A percentile compares a stretch with the other conserved stretches of the same genome.
Conservation (phyloP, 2,329 filamentous ascomycete genomes). For the Fusarium dlaminii region DNA sequence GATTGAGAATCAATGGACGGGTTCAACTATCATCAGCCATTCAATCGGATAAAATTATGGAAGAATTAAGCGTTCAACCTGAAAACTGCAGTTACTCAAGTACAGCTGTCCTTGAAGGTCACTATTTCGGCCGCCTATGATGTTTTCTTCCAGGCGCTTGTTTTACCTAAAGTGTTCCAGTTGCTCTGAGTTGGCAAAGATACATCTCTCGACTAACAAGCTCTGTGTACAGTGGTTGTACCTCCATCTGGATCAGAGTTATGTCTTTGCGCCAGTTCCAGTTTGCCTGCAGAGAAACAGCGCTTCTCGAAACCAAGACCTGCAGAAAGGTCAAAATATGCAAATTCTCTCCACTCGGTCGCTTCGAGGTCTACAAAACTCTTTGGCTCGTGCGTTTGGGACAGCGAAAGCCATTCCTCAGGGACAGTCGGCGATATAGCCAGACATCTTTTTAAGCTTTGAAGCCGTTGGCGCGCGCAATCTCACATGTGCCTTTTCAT, state of each 20-base stretch:
- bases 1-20: not conserved
- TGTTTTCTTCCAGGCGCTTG: conserved; percentile 31
- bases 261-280: conserved; percentile 28
- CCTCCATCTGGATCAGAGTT: not conserved
- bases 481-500: conserved; percentile 7
- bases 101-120: conserved; percentile 12
- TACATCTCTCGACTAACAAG: conserved; percentile 15
- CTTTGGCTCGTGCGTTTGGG: not conserved
- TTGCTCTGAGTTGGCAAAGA: conserved; percentile 7
- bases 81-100: conserved; percentile 5
- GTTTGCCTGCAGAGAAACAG: conserved; percentile 9
- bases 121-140: conserved; percentile 17
- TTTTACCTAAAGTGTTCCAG: conserved; percentile 23
- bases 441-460: conserved; percentile 24
- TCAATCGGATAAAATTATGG: not conserved
- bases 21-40: conserved; percentile 7
- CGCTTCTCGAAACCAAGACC: conserved; percentile 42
- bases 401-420: conserved; percentile 29
- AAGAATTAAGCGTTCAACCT: not conserved
- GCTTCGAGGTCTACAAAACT: conserved; percentile 10
- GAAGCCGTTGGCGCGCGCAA: conserved; percentile 19
- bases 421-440: not conserved
- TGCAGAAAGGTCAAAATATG: conserved; percentile 23
- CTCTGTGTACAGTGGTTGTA: conserved; percentile 1
- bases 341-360: conserved; percentile 27